Evolutionary conservation across 139 green algal genomes (phyloP).

Genomic region (Coccomyxa sp.): DNA sequence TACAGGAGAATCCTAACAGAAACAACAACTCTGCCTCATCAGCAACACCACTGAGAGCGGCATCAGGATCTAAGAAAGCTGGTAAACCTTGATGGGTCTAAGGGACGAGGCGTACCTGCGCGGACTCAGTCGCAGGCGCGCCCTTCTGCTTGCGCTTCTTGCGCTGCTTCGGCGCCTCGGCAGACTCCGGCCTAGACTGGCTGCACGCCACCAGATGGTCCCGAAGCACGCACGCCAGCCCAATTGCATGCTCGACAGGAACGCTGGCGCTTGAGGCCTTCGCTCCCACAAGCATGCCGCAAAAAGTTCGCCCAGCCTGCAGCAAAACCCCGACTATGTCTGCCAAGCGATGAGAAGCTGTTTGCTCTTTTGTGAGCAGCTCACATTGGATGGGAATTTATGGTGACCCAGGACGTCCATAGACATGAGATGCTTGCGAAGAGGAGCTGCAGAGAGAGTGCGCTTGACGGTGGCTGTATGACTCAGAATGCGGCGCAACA

Average conservation of each 20-base stretch:
- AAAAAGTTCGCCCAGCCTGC: not conserved
- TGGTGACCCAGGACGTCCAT: not conserved
- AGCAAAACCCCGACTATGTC: not conserved
- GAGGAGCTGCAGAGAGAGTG: not conserved
- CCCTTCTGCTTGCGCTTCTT: conserved; percentile 6
- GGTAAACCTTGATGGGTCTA: no score
- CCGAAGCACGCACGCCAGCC: conserved; percentile 29
- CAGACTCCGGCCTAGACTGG: not conserved
- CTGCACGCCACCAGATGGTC: conserved; percentile 43
- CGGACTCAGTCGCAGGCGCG: not conserved
- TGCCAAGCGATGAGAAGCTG: not conserved
- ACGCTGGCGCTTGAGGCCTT: conserved; percentile 10
- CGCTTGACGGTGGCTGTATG: not conserved
- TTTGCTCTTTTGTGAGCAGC: conserved; percentile 3
- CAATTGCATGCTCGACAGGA: conserved; percentile 46
- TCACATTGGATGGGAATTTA: not conserved
- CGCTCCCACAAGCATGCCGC: not conserved
- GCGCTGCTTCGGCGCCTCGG: conserved; percentile 7
- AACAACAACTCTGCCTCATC: not conserved
- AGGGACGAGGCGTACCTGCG: no score
- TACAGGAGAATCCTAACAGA: not conserved
- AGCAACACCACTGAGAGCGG: not conserved
- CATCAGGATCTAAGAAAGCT: no score
- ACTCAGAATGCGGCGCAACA: no score
- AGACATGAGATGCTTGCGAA: not conserved